Conservation (phyloP, 2,329 filamentous ascomycete species). For the Aspergillus sp. region DNA sequence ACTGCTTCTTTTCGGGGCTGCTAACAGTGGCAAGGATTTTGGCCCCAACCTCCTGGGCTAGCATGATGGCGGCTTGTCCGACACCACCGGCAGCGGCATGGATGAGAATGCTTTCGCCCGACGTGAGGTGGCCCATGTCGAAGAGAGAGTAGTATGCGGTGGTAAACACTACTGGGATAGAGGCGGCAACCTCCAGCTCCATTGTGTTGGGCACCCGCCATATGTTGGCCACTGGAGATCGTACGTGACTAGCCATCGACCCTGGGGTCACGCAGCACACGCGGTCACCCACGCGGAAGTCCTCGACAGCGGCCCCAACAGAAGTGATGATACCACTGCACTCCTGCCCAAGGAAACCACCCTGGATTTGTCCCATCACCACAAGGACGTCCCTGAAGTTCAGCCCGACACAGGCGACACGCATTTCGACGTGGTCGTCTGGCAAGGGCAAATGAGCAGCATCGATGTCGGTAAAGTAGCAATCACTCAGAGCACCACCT, state of each 20-base stretch:
- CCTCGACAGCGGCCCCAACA: conserved; percentile 22
- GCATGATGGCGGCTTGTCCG: conserved; percentile 20
- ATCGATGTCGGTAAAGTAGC: conserved; percentile 15
- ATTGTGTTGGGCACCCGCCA: conserved; percentile 12
- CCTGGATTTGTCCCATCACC: conserved; percentile 27
- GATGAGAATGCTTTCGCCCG: conserved; percentile 17
- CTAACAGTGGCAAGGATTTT: conserved; percentile 21
- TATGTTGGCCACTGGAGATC: conserved; percentile 18
- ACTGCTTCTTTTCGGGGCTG: conserved; percentile 15
- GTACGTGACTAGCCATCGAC: conserved; percentile 22
- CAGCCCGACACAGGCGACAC: conserved; percentile 27
- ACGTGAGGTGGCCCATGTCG: conserved; percentile 13
- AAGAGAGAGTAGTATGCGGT: conserved; percentile 17
- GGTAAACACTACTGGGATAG: conserved; percentile 14
- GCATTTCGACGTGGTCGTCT: conserved; percentile 25
- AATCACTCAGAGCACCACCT: conserved; percentile 15
- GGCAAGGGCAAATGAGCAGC: conserved; percentile 6
- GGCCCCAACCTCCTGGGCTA: conserved; percentile 16
- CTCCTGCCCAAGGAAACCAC: conserved; percentile 26
- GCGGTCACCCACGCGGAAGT: conserved; percentile 24
- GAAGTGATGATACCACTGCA: conserved; percentile 25
- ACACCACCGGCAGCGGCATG: conserved; percentile 22
- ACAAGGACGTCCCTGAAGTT: conserved; percentile 32
- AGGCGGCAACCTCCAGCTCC: conserved; percentile 14
- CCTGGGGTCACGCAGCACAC: conserved; percentile 26